Evolutionary conservation across 2,329 filamentous ascomycete species (phyloP).

Genomic region (Microthyrium microscopicum): DNA sequence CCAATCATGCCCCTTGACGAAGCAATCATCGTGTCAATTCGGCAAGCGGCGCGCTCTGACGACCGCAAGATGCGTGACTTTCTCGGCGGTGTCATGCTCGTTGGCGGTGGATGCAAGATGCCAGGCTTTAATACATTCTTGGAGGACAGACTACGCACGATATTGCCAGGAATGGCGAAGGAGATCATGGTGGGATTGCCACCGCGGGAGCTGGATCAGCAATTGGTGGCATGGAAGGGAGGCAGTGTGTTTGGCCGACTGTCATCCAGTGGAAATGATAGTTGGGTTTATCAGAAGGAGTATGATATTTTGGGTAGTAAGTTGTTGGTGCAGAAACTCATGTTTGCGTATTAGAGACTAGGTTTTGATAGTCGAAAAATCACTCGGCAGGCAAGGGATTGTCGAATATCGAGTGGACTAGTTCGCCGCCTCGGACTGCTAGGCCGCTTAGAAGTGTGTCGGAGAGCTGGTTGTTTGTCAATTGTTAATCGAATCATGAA

Average conservation of each 20-base stretch:
- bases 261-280: conserved; percentile 64
- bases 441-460: conserved; percentile 70
- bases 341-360: conserved; percentile 41
- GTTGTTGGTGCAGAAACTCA: conserved; percentile 67
- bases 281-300: conserved; percentile 77
- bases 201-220: conserved; percentile 89
- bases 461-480: conserved; percentile 39
- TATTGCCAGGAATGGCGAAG: conserved; percentile 45
- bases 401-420: conserved; percentile 59
- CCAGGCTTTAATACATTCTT: conserved; percentile 66
- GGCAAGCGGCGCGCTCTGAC: conserved; percentile 72
- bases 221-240: conserved; percentile 97
- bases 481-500: conserved; percentile 7
- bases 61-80: conserved; percentile 89
- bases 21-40: conserved; percentile 78
- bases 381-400: too few species aligned
- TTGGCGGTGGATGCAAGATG: conserved; percentile 70
- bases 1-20: conserved; percentile 72
- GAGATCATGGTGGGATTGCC: conserved; percentile 49
- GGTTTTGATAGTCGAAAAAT: too few species aligned
- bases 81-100: conserved; percentile 75
- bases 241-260: conserved; percentile 91
- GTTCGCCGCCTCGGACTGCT: conserved; percentile 58
- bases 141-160: conserved; percentile 61
- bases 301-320: conserved; percentile 74